A percentile compares a stretch with the other conserved stretches of the same genome.
Evolutionary conservation across 306 rosid species (phyloP).

Genomic region (Corylus avellana): DNA sequence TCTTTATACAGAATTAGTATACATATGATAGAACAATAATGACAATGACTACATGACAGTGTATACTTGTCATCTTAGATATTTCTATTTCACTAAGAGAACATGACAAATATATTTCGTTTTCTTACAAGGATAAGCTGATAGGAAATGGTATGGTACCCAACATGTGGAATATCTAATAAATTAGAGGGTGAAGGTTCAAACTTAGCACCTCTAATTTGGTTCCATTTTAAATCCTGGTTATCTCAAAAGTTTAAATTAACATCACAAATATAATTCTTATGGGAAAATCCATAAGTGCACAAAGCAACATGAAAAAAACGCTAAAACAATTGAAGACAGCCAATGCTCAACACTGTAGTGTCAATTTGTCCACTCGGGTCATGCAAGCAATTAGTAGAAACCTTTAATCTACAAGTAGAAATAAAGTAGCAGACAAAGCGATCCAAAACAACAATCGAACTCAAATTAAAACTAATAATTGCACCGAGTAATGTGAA

Average conservation of each 20-base stretch:
- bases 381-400: background rate
- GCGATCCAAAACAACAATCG: too few relatives aligned
- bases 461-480: background rate
- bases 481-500: background rate
- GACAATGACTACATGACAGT: background rate
- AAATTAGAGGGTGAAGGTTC: too few relatives aligned
- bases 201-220: too few relatives aligned
- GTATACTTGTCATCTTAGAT: background rate
- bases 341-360: background rate
- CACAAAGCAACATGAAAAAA: background rate
- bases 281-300: background rate
- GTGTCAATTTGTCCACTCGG: background rate
- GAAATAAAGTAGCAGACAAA: too few relatives aligned
- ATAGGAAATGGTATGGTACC: too few relatives aligned
- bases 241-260: too few relatives aligned
- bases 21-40: background rate
- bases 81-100: background rate
- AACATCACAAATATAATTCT: background rate
- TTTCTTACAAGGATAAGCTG: too few relatives aligned
- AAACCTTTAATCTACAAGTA: background rate
- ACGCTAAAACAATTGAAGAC: background rate
- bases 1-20: background rate
- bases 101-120: background rate
- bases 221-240: too few relatives aligned
- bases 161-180: too few relatives aligned